Conservation (phyloP, 768 basidiomycete species). For the Tulasnella sp. region DNA sequence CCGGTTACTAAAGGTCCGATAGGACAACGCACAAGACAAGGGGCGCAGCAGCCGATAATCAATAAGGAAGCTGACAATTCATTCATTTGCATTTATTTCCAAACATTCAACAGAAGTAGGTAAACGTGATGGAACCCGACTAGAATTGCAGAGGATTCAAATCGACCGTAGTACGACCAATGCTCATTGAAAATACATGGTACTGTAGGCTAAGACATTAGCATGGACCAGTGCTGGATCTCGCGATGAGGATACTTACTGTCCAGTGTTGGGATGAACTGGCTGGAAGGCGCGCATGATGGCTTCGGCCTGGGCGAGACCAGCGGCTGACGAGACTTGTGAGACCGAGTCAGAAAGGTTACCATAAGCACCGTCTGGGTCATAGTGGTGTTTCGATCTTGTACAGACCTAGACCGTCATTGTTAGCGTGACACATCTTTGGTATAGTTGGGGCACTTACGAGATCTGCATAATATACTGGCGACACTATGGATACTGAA, state of each 20-base stretch:
- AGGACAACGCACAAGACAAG: too few relatives aligned
- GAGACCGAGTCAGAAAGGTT: background rate
- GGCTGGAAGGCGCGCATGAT: background rate
- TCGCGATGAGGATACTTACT: background rate
- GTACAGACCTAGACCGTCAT: background rate
- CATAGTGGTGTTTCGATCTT: constrained; percentile 20
- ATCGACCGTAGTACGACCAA: too few relatives aligned
- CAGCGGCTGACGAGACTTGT: background rate
- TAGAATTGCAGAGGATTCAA: too few relatives aligned
- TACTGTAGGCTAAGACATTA: too few relatives aligned
- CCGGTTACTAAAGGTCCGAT: too few relatives aligned
- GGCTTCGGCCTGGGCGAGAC: background rate
- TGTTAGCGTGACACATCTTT: background rate
- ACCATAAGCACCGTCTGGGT: constrained; percentile 11
- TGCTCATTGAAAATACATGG: too few relatives aligned
- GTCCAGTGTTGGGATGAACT: background rate
- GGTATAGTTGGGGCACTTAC: background rate
- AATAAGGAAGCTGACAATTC: too few relatives aligned
- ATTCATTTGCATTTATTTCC: too few relatives aligned
- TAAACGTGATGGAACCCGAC: too few relatives aligned
- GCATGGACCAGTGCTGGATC: too few relatives aligned
- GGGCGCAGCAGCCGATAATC: too few relatives aligned
- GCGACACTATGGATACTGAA: constrained; percentile 1
- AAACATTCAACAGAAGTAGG: too few relatives aligned
- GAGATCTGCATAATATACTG: constrained; percentile 12